A percentile compares a stretch with the other conserved stretches of the same genome.
These are phyloP conservation scores for Monosporascus sp. DNA, from an alignment of 2,329 filamentous ascomycete species.

Conservation along the genomic window DNA sequence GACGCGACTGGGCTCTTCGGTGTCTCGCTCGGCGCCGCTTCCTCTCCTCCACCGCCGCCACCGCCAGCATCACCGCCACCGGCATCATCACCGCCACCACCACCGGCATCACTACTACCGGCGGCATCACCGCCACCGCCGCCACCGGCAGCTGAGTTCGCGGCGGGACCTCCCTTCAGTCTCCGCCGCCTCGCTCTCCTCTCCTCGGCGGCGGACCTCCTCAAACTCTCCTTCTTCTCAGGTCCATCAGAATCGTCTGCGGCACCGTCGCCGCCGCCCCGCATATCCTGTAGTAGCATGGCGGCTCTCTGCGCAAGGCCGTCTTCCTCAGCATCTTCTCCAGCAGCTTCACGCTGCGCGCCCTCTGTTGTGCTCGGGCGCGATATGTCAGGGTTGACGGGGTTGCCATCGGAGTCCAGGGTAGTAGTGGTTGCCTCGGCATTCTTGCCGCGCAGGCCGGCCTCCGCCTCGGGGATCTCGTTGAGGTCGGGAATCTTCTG, in stretches of 20 bases:
- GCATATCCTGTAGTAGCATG: conserved; percentile 76
- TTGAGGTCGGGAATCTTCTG: conserved; percentile 76
- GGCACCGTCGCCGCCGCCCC: conserved; percentile 57
- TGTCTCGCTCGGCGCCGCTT: not conserved
- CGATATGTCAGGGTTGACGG: conserved; percentile 46
- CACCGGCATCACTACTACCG: not conserved
- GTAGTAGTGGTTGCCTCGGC: conserved; percentile 23
- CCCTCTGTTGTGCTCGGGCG: conserved; percentile 32
- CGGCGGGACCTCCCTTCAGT: conserved; percentile 23
- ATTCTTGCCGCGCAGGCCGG: conserved; percentile 28
- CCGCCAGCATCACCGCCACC: not conserved
- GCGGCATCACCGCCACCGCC: not conserved
- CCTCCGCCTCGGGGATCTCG: conserved; percentile 55
- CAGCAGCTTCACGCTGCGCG: conserved; percentile 17
- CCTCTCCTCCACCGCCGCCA: not conserved
- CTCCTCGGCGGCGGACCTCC: conserved; percentile 45
- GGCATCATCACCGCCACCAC: too few relatives aligned
- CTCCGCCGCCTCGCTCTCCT: conserved; percentile 27
- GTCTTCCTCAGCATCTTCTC: conserved; percentile 42
- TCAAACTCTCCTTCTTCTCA: conserved; percentile 53
- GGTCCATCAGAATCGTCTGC: conserved; percentile 50
- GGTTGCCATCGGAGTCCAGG: conserved; percentile 43
- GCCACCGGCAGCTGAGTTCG: conserved; percentile 10
- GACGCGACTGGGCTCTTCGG: not conserved
- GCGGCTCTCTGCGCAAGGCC: conserved; percentile 84